Conservation (phyloP, 225 moss, liverwort and hornwort species). For the Marchantia polymorpha region DNA sequence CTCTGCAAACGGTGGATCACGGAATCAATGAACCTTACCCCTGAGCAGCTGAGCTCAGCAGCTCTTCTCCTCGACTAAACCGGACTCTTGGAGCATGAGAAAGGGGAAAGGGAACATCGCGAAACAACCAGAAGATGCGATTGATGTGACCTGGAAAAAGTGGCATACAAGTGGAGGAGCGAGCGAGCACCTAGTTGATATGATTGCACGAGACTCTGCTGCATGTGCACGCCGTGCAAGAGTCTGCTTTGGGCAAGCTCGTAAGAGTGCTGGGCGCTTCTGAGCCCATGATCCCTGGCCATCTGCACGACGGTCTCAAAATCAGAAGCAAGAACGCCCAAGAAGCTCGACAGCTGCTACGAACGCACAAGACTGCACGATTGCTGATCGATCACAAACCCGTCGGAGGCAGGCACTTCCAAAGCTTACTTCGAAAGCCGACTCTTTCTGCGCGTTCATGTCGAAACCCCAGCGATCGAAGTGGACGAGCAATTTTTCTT, state of each 20-base stretch:
- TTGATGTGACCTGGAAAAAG: neutral
- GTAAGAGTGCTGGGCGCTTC: conserved; percentile 20
- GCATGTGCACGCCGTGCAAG: conserved; percentile 27
- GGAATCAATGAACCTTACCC: neutral
- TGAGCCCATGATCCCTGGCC: conserved; percentile 14
- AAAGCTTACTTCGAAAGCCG: conserved; percentile 28
- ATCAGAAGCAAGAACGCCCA: neutral
- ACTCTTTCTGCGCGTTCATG: conserved; percentile 20
- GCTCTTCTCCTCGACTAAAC: neutral
- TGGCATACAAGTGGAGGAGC: neutral
- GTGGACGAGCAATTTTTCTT: conserved; percentile 36
- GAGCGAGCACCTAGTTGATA: conserved; percentile 24
- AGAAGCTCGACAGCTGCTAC: neutral
- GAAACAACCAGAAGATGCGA: neutral
- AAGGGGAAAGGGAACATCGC: neutral
- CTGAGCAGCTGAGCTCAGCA: neutral
- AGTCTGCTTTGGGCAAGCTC: conserved; percentile 19
- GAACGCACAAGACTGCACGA: neutral
- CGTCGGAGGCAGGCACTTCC: neutral
- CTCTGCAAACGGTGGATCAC: conserved; percentile 23
- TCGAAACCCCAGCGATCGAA: conserved; percentile 43
- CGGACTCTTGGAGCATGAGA: neutral
- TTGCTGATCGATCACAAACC: too few relatives aligned
- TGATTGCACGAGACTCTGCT: conserved; percentile 24
- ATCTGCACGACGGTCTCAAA: conserved; percentile 18